These are phyloP conservation scores for Acidiella bohemica DNA, from an alignment of 495 filamentous ascomycete species.

Conservation along the genomic window DNA sequence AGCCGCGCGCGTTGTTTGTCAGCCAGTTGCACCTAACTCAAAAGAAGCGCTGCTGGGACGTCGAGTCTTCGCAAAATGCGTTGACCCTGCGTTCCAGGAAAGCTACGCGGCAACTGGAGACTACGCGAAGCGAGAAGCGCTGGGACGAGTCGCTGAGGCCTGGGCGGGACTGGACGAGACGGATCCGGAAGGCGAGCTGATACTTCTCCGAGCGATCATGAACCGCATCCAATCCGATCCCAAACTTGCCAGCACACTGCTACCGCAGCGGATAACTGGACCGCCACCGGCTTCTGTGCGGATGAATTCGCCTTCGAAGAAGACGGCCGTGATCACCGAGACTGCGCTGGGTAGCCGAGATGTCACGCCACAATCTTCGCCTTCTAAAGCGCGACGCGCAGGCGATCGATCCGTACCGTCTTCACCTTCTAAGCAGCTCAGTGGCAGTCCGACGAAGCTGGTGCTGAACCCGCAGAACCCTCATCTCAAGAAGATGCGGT, in stretches of 20 bases:
- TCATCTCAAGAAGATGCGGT: slow-evolving; percentile 50
- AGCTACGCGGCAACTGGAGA: slow-evolving; percentile 64
- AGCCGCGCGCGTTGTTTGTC: slow-evolving; percentile 9
- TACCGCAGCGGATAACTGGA: slow-evolving; percentile 19
- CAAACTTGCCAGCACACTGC: slow-evolving; percentile 26
- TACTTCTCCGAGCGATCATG: slow-evolving; percentile 60
- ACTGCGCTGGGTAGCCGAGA: slow-evolving; percentile 1
- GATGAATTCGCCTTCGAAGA: slow-evolving; percentile 8
- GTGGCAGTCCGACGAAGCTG: slow-evolving; percentile 44
- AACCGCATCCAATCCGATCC: slow-evolving; percentile 39
- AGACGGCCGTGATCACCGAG: neutral
- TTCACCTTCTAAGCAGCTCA: slow-evolving; percentile 17
- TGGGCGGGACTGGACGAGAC: slow-evolving; percentile 71
- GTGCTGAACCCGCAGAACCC: slow-evolving; percentile 72
- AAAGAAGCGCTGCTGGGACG: slow-evolving; percentile 73
- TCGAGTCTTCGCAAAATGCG: slow-evolving; percentile 59
- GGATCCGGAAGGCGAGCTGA: slow-evolving; percentile 83
- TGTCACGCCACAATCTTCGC: slow-evolving; percentile 7
- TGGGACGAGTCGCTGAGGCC: slow-evolving; percentile 66
- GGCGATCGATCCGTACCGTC: neutral
- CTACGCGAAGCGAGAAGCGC: slow-evolving; percentile 62
- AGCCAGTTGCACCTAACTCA: slow-evolving; percentile 32
- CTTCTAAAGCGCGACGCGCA: slow-evolving; percentile 10
- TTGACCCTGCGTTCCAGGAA: slow-evolving; percentile 73
- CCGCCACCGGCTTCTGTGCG: slow-evolving; percentile 16